Evolutionary conservation across 208 protist genomes (phyloP).

Genomic region (Naegleria fowleri): DNA sequence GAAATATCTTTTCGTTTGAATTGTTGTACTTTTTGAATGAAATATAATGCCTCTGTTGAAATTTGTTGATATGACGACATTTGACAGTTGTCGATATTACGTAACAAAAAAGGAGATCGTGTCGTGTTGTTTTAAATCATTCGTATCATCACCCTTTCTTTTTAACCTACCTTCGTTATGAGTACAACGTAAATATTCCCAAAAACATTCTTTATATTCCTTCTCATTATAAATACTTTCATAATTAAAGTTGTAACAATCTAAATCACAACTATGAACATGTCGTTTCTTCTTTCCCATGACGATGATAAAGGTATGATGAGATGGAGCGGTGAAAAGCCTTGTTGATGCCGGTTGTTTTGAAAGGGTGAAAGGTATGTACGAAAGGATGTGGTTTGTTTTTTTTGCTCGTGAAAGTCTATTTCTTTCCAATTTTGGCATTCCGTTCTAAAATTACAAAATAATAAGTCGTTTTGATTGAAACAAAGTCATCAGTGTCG

Average conservation of each 20-base stretch:
- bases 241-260: not conserved
- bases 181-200: not conserved
- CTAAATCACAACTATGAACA: not conserved
- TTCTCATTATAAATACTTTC: not conserved
- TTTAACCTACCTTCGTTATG: conserved; percentile 3
- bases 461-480: too few relatives aligned
- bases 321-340: too few relatives aligned
- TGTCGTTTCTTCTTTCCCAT: not conserved
- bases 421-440: too few relatives aligned
- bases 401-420: too few relatives aligned
- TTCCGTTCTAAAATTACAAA: too few relatives aligned
- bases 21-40: conserved; percentile 12
- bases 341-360: too few relatives aligned
- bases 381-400: too few relatives aligned
- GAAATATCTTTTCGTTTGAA: not conserved
- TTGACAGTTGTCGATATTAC: not conserved
- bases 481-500: too few relatives aligned
- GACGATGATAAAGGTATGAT: not conserved
- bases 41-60: not conserved
- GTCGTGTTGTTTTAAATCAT: too few relatives aligned
- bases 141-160: too few relatives aligned
- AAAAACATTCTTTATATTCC: not conserved
- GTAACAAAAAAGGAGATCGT: not conserved
- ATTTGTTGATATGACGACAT: not conserved
- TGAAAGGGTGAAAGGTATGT: too few relatives aligned